Conservation (phyloP, 768 basidiomycete genomes). For the Boletus coccyginus region DNA sequence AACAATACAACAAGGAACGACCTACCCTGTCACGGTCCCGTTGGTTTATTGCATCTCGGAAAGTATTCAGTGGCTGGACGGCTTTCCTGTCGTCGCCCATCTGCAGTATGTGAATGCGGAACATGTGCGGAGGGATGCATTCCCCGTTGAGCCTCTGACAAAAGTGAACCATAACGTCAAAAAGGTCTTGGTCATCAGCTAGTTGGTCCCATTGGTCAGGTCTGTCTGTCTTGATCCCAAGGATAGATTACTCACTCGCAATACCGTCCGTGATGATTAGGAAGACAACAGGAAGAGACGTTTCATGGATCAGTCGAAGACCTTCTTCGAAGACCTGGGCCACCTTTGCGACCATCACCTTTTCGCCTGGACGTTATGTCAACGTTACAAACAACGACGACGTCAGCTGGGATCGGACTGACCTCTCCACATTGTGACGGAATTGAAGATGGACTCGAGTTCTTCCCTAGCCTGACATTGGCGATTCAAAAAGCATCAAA, state of each 20-base stretch:
- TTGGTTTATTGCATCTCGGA: conserved; percentile 18
- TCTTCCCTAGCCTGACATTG: conserved; percentile 13
- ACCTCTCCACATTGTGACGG: conserved; percentile 19
- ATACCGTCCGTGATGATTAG: conserved; percentile 23
- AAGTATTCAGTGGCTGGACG: conserved; percentile 20
- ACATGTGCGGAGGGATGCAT: conserved; percentile 13
- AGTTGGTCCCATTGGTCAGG: background rate
- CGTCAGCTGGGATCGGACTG: background rate
- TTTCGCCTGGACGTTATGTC: conserved; percentile 9
- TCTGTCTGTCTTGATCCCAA: background rate
- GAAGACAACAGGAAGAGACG: conserved; percentile 5
- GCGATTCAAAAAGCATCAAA: background rate
- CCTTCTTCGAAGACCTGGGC: conserved; percentile 18
- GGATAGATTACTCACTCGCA: conserved; percentile 8
- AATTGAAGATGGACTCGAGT: conserved; percentile 19
- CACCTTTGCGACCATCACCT: conserved; percentile 17
- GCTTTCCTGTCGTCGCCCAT: conserved; percentile 23
- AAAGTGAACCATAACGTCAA: conserved; percentile 4
- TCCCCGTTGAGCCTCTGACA: conserved; percentile 10
- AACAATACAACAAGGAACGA: background rate
- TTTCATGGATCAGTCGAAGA: conserved; percentile 1
- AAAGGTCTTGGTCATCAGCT: conserved; percentile 16
- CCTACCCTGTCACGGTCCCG: conserved; percentile 15
- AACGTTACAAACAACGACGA: background rate
- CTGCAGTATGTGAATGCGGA: conserved; percentile 24